Base-by-base conservation (phyloP, 2,329 filamentous ascomycete genomes). In the Colletotrichum sp. region DNA sequence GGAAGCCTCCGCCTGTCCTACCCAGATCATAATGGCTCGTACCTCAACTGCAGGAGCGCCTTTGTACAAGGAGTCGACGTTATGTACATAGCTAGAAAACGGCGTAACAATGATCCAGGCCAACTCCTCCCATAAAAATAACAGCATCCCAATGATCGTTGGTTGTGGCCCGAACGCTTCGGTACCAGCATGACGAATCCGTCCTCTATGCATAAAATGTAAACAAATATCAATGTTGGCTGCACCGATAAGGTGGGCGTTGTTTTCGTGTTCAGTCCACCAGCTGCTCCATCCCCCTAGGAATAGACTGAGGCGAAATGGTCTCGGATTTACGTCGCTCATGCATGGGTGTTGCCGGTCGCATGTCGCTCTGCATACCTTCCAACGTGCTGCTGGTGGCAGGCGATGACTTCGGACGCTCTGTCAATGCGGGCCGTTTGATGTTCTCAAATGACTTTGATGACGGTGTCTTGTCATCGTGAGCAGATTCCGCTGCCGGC, bases 281-380 rank as follows among this genome's bases (percentile, higher is more conserved):
- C 18, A 88, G 76, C n/a, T 78, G 78, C 25, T 77, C 80, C 84
- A 89, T 85, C 34, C 82, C 83, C 18, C 81, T 82, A 6, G 88
- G 88, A 25, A 86, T 79, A 5, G 84, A 85, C 32, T 80, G 84
- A 8, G 88, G 87, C 30, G 87, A 88, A 48, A 89, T 87, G 8
- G 87, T 88, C 27, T 84, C 80, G 65, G 76, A 77, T 52, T 43
- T 62, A 28, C 66, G 39, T 27, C 76, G 71, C 18, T 68, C 61
- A 22, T 76, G 66, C 39, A 62, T 48, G 22, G 76, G 76, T 8
- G 76, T 77, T 10, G 48, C 34, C 16, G 75, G 77, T 25, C 66
- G 71, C 22, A 30, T 55, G 52, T 66, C 71, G 52, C 65, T 61
- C 16, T 66, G 67, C 58, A 55, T 58, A 8, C 32, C 55, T n/a